These are phyloP conservation scores for Talaromyces sp. DNA, from an alignment of 2,329 filamentous ascomycete genomes.

Conservation along the genomic window DNA sequence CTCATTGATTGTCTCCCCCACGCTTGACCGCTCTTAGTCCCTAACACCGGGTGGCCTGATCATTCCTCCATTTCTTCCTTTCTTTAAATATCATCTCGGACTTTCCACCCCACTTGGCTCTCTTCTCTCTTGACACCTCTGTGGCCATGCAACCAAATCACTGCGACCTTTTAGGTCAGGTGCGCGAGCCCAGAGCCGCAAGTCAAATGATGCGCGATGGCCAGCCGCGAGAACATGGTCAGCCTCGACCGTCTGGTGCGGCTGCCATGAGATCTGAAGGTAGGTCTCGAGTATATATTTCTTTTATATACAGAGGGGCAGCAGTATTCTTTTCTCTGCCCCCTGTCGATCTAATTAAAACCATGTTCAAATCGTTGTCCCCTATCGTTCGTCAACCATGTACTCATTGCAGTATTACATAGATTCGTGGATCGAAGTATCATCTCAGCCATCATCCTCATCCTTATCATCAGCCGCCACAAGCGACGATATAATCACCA, in stretches of 20 bases:
- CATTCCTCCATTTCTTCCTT: neutral
- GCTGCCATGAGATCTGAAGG: constrained; percentile 47
- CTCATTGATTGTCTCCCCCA: constrained; percentile 20
- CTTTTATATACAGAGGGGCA: constrained; percentile 16
- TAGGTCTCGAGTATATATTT: constrained; percentile 29
- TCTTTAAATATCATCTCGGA: constrained; percentile 1
- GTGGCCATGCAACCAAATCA: constrained; percentile 44
- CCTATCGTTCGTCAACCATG: constrained; percentile 26
- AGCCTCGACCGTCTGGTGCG: constrained; percentile 40
- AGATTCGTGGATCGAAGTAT: constrained; percentile 97
- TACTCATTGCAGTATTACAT: constrained; percentile 51
- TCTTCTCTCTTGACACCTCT: constrained; percentile 1
- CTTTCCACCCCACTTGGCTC: neutral
- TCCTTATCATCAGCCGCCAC: constrained; percentile 76
- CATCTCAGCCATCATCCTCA: constrained; percentile 89
- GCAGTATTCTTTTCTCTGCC: constrained; percentile 2
- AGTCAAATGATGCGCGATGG: constrained; percentile 40
- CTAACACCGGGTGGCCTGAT: constrained; percentile 24
- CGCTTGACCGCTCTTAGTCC: constrained; percentile 28
- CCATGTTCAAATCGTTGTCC: neutral
- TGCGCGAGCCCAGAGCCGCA: constrained; percentile 34
- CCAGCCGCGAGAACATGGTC: constrained; percentile 36
- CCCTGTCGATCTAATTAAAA: constrained; percentile 14
- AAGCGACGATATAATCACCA: constrained; percentile 85
- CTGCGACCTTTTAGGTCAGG: constrained; percentile 42